Evolutionary conservation across 75 land plant species (phyloP), one percentile per base, ranked within the genome.

Genomic region (Sequoia sempervirens): DNA sequence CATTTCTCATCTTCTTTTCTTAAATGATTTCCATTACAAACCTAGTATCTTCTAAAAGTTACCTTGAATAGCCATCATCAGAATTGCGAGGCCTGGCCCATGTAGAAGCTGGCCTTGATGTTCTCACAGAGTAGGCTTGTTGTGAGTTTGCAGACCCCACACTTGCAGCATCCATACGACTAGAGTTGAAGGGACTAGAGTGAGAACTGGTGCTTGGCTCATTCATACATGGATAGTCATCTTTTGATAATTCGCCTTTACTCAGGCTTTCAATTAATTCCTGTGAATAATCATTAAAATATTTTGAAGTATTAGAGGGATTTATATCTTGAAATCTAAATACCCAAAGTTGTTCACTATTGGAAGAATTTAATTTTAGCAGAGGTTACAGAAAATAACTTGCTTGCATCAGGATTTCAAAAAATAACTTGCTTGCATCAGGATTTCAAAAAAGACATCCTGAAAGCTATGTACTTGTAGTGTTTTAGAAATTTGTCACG

Each of bases 191-290:
- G 75, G 89, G 47, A 43, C 79, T 76, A 32, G 73, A 32, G 66
- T 61, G 66, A 61, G 66, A 20, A 61, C n/a, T 85, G 74, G 90
- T 84, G 85, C 89, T 86, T 2, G 98, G 98, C 30, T 94, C 95
- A 85, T 95, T 96, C 89, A 98, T 87, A 82, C 90, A 98, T 78
- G 99, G 93, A 75, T 93, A 98, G 37, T 98, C 99, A 66, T 93
- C 88, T 84, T 90, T 92, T 15, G 98, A 85, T 52, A 98, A 90
- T 84, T 92, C 99, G 14, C 90, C 90, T 81, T 90, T 94, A 84
- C 84, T 80, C 72, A 97, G 85, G 83, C 90, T 92, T 86, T 93
- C 96, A 75, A 96, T 84, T 14, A 98, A 85, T 80, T 98, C 99
- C 99, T 98, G 90, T 45, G 50, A 23, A 9, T 17, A 61, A 26